phyloP scores from a whole-genome alignment of 495 filamentous ascomycete species.

The Penicillium simplicissimum region DNA sequence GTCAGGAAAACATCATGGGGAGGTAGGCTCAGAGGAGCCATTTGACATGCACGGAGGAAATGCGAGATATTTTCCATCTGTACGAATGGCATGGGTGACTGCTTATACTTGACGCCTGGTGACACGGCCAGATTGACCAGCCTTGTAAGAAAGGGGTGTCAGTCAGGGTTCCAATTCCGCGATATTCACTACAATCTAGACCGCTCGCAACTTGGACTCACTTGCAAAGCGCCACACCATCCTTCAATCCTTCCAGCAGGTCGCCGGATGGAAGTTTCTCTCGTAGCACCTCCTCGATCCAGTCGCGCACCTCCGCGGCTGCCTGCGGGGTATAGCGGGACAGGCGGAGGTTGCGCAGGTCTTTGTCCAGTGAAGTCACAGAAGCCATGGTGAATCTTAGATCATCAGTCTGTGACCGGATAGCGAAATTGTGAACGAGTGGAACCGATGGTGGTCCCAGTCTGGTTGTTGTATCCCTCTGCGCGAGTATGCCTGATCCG shows the following conservation, averaged over 20 bases:
- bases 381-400: slow-evolving; percentile 70
- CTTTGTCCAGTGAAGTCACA: slow-evolving; percentile 89
- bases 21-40: slow-evolving; percentile 79
- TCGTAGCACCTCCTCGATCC: slow-evolving; percentile 84
- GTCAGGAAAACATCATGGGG: slow-evolving; percentile 96
- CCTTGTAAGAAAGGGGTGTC: slow-evolving; percentile 47
- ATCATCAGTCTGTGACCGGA: slow-evolving; percentile 7
- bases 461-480: slow-evolving; percentile 24
- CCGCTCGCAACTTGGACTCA: slow-evolving; percentile 41
- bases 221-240: slow-evolving; percentile 92
- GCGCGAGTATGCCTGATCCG: slow-evolving; percentile 28
- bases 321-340: slow-evolving; percentile 93
- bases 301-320: slow-evolving; percentile 78
- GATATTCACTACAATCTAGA: background rate
- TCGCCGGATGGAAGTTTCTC: slow-evolving; percentile 70
- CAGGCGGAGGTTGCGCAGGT: slow-evolving; percentile 89
- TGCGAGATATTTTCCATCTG: slow-evolving; percentile 99
- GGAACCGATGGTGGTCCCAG: slow-evolving; percentile 10
- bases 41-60: slow-evolving; percentile 86
- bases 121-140: slow-evolving; percentile 81
- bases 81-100: slow-evolving; percentile 92
- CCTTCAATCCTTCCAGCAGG: slow-evolving; percentile 81
- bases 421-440: background rate
- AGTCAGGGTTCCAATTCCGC: slow-evolving; percentile 10
- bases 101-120: slow-evolving; percentile 76